phyloP scores from a whole-genome alignment of 768 basidiomycete genomes.

The Vararia minispora region DNA sequence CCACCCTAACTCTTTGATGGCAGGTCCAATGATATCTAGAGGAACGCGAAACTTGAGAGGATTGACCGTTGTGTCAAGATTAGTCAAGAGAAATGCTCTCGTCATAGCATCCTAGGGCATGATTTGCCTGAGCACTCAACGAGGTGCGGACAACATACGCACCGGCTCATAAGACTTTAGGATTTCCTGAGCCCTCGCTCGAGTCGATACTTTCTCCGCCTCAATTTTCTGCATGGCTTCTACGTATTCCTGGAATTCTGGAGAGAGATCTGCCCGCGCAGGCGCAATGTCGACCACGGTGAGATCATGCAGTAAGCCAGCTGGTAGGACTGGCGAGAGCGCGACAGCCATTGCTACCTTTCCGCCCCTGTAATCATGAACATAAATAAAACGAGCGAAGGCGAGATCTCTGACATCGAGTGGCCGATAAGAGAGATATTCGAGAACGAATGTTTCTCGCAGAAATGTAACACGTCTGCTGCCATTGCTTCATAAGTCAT shows the following conservation, averaged over 20 bases:
- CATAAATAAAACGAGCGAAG: background rate
- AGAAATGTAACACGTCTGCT: constrained; percentile 60
- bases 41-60: constrained; percentile 66
- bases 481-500: constrained; percentile 79
- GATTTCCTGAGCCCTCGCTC: constrained; percentile 60
- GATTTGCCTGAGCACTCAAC: background rate
- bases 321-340: constrained; percentile 32
- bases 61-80: constrained; percentile 37
- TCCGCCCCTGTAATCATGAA: constrained; percentile 53
- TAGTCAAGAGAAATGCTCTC: constrained; percentile 81
- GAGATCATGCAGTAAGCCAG: constrained; percentile 37
- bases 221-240: constrained; percentile 70
- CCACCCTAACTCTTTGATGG: constrained; percentile 58
- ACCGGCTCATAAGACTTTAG: constrained; percentile 56
- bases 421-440: constrained; percentile 76
- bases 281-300: constrained; percentile 82
- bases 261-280: constrained; percentile 38
- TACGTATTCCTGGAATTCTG: constrained; percentile 58
- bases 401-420: constrained; percentile 56
- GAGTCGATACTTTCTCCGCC: constrained; percentile 38
- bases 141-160: constrained; percentile 6
- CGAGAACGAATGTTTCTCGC: constrained; percentile 37
- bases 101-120: constrained; percentile 54
- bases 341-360: constrained; percentile 73
- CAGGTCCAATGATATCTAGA: constrained; percentile 46